These are phyloP conservation scores for Quercus robur DNA, from an alignment of 306 rosid species.

Conservation along the genomic window DNA sequence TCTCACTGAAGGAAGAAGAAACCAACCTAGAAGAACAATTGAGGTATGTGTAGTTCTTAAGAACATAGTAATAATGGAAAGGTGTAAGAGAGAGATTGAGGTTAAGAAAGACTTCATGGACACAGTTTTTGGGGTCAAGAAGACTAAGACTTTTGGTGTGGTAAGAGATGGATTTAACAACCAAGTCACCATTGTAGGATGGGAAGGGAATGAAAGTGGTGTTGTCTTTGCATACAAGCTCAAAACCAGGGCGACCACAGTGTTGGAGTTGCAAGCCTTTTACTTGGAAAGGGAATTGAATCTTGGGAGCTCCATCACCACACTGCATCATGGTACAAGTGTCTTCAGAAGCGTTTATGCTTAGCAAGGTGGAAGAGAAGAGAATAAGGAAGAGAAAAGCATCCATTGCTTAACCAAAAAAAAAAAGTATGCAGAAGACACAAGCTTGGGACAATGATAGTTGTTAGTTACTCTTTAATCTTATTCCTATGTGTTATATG, in stretches of 20 bases:
- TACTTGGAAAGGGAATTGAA: constrained; percentile 44
- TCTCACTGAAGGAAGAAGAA: constrained; percentile 22
- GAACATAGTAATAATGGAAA: constrained; percentile 44
- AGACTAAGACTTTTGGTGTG: constrained; percentile 50
- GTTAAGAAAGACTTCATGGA: constrained; percentile 60
- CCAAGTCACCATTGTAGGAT: constrained; percentile 41
- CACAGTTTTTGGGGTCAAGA: constrained; percentile 58
- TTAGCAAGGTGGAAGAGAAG: constrained; percentile 37
- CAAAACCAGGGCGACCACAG: constrained; percentile 24
- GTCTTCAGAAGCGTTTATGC: constrained; percentile 10
- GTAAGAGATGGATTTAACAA: constrained; percentile 68
- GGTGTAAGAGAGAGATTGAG: constrained; percentile 66
- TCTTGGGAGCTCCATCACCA: constrained; percentile 29
- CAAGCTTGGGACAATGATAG: constrained; percentile 1
- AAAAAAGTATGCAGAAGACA: background rate
- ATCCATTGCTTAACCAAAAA: constrained; percentile 28
- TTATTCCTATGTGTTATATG: no score
- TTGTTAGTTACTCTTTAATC: background rate
- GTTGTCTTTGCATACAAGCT: constrained; percentile 40
- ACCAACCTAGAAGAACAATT: constrained; percentile 49
- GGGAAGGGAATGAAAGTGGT: constrained; percentile 57
- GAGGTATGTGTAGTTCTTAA: constrained; percentile 50
- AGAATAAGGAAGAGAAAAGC: constrained; percentile 39
- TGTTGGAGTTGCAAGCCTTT: constrained; percentile 18
- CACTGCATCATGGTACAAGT: constrained; percentile 26